Evolutionary conservation across 768 basidiomycete species (phyloP).

Genomic region (Pisolithus albus): DNA sequence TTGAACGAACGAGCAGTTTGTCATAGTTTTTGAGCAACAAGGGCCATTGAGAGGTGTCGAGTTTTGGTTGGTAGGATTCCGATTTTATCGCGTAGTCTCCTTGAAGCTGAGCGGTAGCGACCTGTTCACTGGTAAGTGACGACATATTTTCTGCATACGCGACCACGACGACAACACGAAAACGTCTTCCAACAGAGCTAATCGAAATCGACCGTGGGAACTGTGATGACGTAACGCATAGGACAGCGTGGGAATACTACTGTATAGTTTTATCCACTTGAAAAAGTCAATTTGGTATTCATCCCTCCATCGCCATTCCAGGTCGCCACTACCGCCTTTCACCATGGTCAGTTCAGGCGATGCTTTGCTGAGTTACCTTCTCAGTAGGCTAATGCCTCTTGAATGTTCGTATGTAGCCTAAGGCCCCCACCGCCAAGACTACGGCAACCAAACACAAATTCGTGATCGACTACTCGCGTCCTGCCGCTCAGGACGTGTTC

Average conservation of each 20-base stretch:
- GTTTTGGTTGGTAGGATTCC: slow-evolving; percentile 60
- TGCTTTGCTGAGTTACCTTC: slow-evolving; percentile 88
- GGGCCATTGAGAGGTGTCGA: slow-evolving; percentile 98
- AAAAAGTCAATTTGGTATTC: neutral
- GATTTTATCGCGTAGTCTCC: slow-evolving; percentile 82
- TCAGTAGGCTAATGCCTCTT: slow-evolving; percentile 77
- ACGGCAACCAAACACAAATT: slow-evolving; percentile 66
- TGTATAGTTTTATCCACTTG: slow-evolving; percentile 44
- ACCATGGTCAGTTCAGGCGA: slow-evolving; percentile 71
- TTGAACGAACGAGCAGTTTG: slow-evolving; percentile 88
- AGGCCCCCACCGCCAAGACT: slow-evolving; percentile 48
- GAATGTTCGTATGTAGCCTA: slow-evolving; percentile 40
- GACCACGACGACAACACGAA: no score
- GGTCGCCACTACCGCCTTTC: slow-evolving; percentile 28
- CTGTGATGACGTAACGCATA: no score
- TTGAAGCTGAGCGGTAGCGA: slow-evolving; percentile 65
- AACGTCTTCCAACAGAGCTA: no score
- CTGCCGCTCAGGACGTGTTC: slow-evolving; percentile 58
- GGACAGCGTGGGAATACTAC: slow-evolving; percentile 19
- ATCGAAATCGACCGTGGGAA: neutral
- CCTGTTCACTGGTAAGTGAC: slow-evolving; percentile 54
- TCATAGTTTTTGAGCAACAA: slow-evolving; percentile 98
- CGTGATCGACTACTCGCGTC: slow-evolving; percentile 79
- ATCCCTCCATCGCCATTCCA: slow-evolving; percentile 16
- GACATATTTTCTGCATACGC: slow-evolving; percentile 5